These are phyloP conservation scores for Conticribra weissflogii DNA, from an alignment of 108 stramenopile genomes.

Conservation along the genomic window DNA sequence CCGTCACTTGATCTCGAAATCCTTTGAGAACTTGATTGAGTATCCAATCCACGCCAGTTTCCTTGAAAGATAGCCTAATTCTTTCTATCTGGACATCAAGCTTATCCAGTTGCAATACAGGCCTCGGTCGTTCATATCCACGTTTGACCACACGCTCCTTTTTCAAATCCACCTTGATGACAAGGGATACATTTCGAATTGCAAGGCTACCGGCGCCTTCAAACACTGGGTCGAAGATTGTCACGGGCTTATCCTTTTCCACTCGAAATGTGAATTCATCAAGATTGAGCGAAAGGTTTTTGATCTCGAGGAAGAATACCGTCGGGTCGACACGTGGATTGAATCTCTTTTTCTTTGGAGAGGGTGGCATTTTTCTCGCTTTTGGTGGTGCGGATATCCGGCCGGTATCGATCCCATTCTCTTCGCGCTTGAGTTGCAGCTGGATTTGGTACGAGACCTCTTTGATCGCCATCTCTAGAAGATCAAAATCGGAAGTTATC, in stretches of 20 bases:
- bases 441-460: conserved; percentile 85
- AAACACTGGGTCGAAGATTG: conserved; percentile 86
- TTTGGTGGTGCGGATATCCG: neutral
- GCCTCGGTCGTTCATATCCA: conserved; percentile 44
- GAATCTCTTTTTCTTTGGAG: conserved; percentile 42
- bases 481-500: conserved; percentile 85
- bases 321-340: conserved; percentile 81
- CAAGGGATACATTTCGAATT: conserved; percentile 76
- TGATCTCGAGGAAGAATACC: conserved; percentile 77
- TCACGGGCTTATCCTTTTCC: conserved; percentile 63
- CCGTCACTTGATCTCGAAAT: conserved; percentile 71
- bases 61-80: conserved; percentile 66
- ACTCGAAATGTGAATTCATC: conserved; percentile 81
- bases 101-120: conserved; percentile 64
- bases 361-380: neutral
- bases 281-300: conserved; percentile 66
- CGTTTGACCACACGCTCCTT: conserved; percentile 52
- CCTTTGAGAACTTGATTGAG: conserved; percentile 76
- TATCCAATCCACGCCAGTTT: conserved; percentile 87
- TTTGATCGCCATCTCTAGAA: conserved; percentile 77
- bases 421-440: conserved; percentile 51
- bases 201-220: conserved; percentile 69
- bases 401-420: conserved; percentile 5
- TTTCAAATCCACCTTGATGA: conserved; percentile 73
- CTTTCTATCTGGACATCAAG: conserved; percentile 72